These are phyloP conservation scores for Herpetomonas samuelpessoai DNA, from an alignment of 208 protist genomes.

Conservation along the genomic window DNA sequence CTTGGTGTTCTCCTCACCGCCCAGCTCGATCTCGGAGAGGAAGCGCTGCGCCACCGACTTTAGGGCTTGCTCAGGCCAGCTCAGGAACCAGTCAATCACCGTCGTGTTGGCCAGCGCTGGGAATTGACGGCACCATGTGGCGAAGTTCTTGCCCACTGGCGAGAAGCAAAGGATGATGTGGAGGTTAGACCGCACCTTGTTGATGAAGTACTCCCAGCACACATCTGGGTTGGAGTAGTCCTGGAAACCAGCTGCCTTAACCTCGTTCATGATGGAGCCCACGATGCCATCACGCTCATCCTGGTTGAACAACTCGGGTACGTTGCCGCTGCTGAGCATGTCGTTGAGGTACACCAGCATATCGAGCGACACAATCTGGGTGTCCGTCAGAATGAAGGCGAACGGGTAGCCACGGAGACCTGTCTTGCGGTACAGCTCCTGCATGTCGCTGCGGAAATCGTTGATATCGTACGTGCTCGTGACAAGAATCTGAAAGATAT, in stretches of 20 bases:
- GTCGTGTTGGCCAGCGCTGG: slow-evolving; percentile 98
- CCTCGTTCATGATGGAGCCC: slow-evolving; percentile 89
- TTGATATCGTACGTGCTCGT: slow-evolving; percentile 95
- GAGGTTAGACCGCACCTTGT: slow-evolving; percentile 96
- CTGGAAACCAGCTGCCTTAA: slow-evolving; percentile 84
- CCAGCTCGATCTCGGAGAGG: slow-evolving; percentile 92
- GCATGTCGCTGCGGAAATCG: slow-evolving; percentile 96
- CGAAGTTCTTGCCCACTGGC: slow-evolving; percentile 97
- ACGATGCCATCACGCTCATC: slow-evolving; percentile 92
- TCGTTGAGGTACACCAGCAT: slow-evolving; percentile 98
- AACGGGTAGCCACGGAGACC: slow-evolving; percentile 94
- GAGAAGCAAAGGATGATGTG: slow-evolving; percentile 98
- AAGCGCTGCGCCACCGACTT: slow-evolving; percentile 95
- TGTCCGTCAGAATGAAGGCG: slow-evolving; percentile 97
- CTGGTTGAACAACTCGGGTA: slow-evolving; percentile 95
- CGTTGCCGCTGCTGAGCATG: slow-evolving; percentile 97
- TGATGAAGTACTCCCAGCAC: slow-evolving; percentile 96
- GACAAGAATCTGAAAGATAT: slow-evolving; percentile 98
- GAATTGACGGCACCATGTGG: slow-evolving; percentile 97
- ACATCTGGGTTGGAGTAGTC: slow-evolving; percentile 92
- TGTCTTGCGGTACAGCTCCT: slow-evolving; percentile 95
- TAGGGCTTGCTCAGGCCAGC: slow-evolving; percentile 97
- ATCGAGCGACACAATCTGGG: slow-evolving; percentile 95
- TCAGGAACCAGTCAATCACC: slow-evolving; percentile 99
- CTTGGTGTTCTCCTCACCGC: slow-evolving; percentile 73